Base-by-base conservation (phyloP, 306 rosid genomes). In the Cucumis hystrix region DNA sequence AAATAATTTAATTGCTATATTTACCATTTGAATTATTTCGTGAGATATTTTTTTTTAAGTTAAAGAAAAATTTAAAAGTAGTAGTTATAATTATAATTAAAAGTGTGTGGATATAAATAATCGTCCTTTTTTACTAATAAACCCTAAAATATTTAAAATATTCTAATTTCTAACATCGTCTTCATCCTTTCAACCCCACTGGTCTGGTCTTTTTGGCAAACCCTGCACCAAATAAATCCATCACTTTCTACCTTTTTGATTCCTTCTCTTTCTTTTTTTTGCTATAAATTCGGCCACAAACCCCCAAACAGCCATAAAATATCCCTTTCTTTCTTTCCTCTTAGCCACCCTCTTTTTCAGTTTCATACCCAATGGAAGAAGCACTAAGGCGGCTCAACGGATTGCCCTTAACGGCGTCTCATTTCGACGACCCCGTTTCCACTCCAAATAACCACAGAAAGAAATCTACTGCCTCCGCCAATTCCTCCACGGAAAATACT, bases 171-270 rank as follows among this genome's bases (percentile, higher is more conserved):
- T 33, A 33, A 3, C 37, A 33, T 33, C 37, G 37, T 33, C 37
- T 33, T 33, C 37, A 2, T 33, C 5, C 37, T 33, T 33, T 33
- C 37, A 33, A 33, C 37, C 61, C 20, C 70, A 78, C 23, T 79
- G 16, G 58, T 80, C 79, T 81, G 83, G 9, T 67, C 28, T 67
- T 57, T 73, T 28, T 30, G 70, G 47, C 33, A 51, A 54, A 60
- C 25, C 63, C 51, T 81, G 83, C 83, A 80, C 23, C 70, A 55
- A 75, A 76, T 79, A 83, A 83, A 82, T 89, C 85, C 79, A 72
- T 82, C 91, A 77, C 79, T 81, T 78, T 79, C 69, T 62, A 30
- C 14, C 37, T 33, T 43, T 20, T 15, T 9, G 2, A 11, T 47
- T 47, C 3, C 20, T 12, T 45, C 57, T 14, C 49, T 40, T 25